These are phyloP conservation scores for Sugiyamaella castrensis DNA, from an alignment of 1,139 yeast genomes.

Conservation along the genomic window DNA sequence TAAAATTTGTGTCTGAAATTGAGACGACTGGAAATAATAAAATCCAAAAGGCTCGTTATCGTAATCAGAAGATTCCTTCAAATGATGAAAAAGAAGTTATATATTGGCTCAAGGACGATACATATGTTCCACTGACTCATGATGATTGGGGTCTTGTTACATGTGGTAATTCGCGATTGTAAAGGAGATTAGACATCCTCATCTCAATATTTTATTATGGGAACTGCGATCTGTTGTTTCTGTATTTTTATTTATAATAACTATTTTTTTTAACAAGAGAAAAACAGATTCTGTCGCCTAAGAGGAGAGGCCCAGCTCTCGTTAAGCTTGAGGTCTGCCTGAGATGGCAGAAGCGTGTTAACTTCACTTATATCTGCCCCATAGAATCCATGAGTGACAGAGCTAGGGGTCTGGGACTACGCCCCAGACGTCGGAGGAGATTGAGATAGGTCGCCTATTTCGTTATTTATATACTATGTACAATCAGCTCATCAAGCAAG, in stretches of 20 bases:
- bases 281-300: not conserved
- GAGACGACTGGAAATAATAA: conserved; percentile 80
- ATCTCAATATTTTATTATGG: too few relatives aligned
- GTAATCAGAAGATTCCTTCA: conserved; percentile 73
- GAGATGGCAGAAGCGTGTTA: too few relatives aligned
- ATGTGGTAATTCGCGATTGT: conserved; percentile 27
- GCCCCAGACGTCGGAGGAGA: conserved; percentile 9
- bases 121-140: conserved; percentile 57
- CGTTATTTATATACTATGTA: not conserved
- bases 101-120: conserved; percentile 63
- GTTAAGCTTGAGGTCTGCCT: too few relatives aligned
- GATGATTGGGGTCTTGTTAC: conserved; percentile 51
- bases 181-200: too few relatives aligned
- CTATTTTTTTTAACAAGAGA: not conserved
- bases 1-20: conserved; percentile 63
- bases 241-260: not conserved
- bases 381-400: too few relatives aligned
- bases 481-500: conserved; percentile 33
- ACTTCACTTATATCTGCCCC: too few relatives aligned
- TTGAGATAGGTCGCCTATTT: not conserved
- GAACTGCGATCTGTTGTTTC: too few relatives aligned
- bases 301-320: too few relatives aligned
- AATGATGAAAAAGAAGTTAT: conserved; percentile 58
- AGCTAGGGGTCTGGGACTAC: conserved; percentile 6
- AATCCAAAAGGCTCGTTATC: conserved; percentile 72